Base-by-base conservation (phyloP, 129 eudicot species). In the Rutidosis leptorrhynchoides region DNA sequence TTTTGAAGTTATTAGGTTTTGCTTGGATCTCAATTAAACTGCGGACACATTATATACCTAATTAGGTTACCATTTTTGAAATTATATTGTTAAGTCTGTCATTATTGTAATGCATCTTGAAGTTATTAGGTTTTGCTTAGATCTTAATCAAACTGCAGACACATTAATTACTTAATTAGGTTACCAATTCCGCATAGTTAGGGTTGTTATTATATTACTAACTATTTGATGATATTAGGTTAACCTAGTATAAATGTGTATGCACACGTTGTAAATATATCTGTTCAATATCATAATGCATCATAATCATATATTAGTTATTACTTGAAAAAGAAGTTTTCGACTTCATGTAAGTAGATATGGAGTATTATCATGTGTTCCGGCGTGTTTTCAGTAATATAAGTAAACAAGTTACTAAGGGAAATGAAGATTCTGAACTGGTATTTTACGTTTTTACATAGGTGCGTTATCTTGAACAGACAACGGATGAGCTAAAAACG, bases 381-480 rank as follows among this genome's bases (percentile, higher is more conserved):
- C 12, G 46, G 11, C 1, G 46, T 40, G 16, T 3, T n/a, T n/a
- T 40, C 46, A 40, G 46, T 40, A 40, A 40, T 40, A 10, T 16
- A 40, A 11, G 46, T 40, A 12, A 40, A 40, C 16, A 40, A 40
- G 46, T 11, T 40, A 40, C 16, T 2, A 16, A 40, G 46, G 46
- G n/a, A 40, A 40, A 11, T 40, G 46, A 40, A 40, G 46, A 0
- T 12, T 4, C 10, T 32, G 28, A 49, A 71, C 14, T 10, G 53
- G 26, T 32, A 53, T 23, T 33, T 0, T 19, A 26, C 51, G 23
- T 21, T 21, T 62, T 74, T 52, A 35, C 29, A 65, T 79, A 94
- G 99, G 74, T 94, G 56, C 83, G 83, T 30, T 80, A 83, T 70
- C 77, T 94, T 29, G 99, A 94, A 68, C 89, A 81, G 68, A 84